Evolutionary conservation across 345 rosid genomes (phyloP).

Genomic region (Salix exigua): DNA sequence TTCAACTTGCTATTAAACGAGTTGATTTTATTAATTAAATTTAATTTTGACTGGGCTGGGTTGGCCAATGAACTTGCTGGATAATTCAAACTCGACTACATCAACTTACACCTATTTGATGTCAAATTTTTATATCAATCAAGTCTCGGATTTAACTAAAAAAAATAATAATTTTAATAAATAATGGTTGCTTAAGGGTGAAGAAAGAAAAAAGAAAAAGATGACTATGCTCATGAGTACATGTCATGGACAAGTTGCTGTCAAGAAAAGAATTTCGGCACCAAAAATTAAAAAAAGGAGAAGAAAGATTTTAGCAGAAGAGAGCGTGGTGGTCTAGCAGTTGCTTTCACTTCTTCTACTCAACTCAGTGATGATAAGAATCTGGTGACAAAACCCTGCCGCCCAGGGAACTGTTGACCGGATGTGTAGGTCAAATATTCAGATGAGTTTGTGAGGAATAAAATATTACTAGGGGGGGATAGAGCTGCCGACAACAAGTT

Average conservation of each 20-base stretch:
- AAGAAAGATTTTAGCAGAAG: neutral
- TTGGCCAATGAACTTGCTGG: too few species aligned
- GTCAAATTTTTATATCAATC: too few species aligned
- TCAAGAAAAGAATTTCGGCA: neutral
- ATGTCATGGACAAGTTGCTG: neutral
- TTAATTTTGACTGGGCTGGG: too few species aligned
- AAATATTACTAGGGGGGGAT: neutral
- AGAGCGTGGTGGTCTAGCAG: neutral
- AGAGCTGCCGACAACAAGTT: neutral
- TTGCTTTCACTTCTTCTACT: neutral
- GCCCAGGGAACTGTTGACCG: neutral
- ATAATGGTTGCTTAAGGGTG: too few species aligned
- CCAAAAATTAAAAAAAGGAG: neutral
- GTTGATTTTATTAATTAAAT: too few species aligned
- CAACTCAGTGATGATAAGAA: neutral
- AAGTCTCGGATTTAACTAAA: too few species aligned
- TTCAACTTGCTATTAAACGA: too few species aligned
- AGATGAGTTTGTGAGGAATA: too few species aligned
- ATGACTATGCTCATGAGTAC: neutral
- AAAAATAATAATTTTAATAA: too few species aligned
- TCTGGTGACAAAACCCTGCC: neutral
- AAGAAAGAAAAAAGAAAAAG: neutral
- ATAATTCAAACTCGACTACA: too few species aligned
- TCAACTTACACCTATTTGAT: too few species aligned
- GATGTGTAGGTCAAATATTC: neutral